These are phyloP conservation scores for Astraeus odoratus DNA, from an alignment of 768 basidiomycete genomes.

Conservation along the genomic window DNA sequence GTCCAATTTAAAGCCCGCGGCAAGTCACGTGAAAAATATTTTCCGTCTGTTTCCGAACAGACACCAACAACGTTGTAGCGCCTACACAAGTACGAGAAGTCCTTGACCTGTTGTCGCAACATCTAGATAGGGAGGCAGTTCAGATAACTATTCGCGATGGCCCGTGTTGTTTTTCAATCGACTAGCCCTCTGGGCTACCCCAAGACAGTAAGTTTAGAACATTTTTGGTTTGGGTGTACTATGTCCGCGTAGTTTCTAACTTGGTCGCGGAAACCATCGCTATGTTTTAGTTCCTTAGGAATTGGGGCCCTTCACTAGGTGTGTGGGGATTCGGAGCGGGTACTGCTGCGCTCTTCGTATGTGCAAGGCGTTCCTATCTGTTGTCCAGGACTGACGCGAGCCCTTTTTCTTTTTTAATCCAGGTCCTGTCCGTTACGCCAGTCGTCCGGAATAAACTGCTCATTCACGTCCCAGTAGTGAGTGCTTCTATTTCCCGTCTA, in stretches of 20 bases:
- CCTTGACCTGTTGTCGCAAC: too few relatives aligned
- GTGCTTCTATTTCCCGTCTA: constrained; percentile 20
- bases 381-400: not conserved
- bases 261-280: not conserved
- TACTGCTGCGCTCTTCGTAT: constrained; percentile 59
- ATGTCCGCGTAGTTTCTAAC: not conserved
- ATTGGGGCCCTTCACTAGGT: constrained; percentile 54
- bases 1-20: not conserved
- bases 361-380: not conserved
- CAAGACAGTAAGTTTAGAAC: constrained; percentile 14
- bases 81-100: not conserved
- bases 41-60: not conserved
- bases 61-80: not conserved
- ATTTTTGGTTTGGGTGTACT: not conserved
- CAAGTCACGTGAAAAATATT: not conserved
- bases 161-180: constrained; percentile 28
- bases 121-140: not conserved
- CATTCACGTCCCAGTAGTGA: constrained; percentile 66
- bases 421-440: constrained; percentile 82
- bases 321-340: constrained; percentile 72
- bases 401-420: constrained; percentile 5
- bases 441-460: constrained; percentile 72
- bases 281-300: constrained; percentile 37
- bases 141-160: constrained; percentile 19
- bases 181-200: constrained; percentile 5